phyloP scores from a whole-genome alignment of 306 rosid species.

The Citrullus amarus region DNA sequence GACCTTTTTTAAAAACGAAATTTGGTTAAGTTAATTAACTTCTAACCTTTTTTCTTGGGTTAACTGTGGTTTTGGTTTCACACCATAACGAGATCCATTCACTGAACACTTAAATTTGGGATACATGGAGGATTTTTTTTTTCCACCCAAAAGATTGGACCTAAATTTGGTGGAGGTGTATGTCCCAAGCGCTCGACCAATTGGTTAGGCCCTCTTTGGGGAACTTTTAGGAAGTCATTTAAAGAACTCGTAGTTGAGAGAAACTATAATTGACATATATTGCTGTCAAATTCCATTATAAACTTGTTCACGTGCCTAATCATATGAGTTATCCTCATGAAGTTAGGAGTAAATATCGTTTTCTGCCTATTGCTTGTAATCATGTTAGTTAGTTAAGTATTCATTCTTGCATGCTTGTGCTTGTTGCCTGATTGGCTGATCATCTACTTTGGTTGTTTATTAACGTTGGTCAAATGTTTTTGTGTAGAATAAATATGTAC shows the following conservation, averaged over 20 bases:
- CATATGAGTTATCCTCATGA: background rate
- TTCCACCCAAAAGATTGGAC: background rate
- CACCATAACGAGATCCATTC: background rate
- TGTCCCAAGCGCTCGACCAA: background rate
- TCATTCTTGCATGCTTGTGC: background rate
- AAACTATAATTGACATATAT: background rate
- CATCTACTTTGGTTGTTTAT: background rate
- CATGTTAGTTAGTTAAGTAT: background rate
- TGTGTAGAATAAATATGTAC: slow-evolving; percentile 63
- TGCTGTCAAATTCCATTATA: background rate
- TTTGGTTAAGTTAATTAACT: background rate
- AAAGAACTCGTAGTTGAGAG: background rate
- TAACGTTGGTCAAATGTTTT: background rate
- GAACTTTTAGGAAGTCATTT: background rate
- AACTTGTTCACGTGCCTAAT: background rate
- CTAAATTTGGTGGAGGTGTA: background rate
- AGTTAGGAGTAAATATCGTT: background rate
- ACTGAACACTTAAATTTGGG: background rate
- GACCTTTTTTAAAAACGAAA: background rate
- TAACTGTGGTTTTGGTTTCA: background rate
- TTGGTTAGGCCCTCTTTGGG: background rate
- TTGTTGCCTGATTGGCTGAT: background rate
- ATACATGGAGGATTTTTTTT: background rate
- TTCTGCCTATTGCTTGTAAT: background rate
- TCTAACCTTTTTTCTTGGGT: background rate